phyloP scores from a whole-genome alignment of 192 early-diverging fungal genomes.

The Entomortierella chlamydospora region DNA sequence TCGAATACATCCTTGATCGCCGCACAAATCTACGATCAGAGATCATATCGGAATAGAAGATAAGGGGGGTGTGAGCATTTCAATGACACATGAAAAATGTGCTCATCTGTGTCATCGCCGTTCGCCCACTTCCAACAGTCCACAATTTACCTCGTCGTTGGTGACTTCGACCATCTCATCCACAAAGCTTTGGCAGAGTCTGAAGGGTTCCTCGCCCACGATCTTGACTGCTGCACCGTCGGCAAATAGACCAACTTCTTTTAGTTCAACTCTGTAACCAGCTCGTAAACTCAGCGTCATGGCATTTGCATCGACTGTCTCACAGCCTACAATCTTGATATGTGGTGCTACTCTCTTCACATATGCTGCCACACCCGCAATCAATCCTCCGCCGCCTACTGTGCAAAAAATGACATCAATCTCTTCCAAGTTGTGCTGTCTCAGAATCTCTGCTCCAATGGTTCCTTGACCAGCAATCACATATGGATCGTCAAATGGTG shows the following conservation, averaged over 20 bases:
- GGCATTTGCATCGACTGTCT: conserved; percentile 89
- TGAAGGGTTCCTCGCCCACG: conserved; percentile 91
- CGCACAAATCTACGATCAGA: conserved; percentile 92
- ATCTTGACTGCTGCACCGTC: conserved; percentile 95
- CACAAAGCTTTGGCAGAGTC: conserved; percentile 79
- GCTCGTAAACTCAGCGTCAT: conserved; percentile 83
- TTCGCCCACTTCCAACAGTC: too few species aligned
- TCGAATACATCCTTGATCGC: conserved; percentile 91
- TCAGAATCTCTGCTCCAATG: conserved; percentile 87
- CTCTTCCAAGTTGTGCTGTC: conserved; percentile 68
- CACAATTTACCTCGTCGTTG: conserved; percentile 81
- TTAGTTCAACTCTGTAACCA: conserved; percentile 72
- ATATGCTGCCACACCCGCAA: conserved; percentile 92
- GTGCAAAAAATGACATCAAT: conserved; percentile 93
- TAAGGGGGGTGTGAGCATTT: too few species aligned
- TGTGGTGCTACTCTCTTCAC: conserved; percentile 90
- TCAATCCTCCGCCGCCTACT: conserved; percentile 95
- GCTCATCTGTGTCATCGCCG: too few species aligned
- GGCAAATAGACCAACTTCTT: conserved; percentile 94
- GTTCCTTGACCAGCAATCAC: conserved; percentile 99
- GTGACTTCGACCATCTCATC: conserved; percentile 93
- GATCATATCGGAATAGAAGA: too few species aligned
- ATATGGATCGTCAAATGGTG: conserved; percentile 97
- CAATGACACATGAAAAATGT: too few species aligned
- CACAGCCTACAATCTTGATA: conserved; percentile 93